Percentiles rank a stretch among this genome's conserved stretches.
phyloP scores from a whole-genome alignment of 1,284 basidiomycete species.

The Austroboletus novae-zelandiae region DNA sequence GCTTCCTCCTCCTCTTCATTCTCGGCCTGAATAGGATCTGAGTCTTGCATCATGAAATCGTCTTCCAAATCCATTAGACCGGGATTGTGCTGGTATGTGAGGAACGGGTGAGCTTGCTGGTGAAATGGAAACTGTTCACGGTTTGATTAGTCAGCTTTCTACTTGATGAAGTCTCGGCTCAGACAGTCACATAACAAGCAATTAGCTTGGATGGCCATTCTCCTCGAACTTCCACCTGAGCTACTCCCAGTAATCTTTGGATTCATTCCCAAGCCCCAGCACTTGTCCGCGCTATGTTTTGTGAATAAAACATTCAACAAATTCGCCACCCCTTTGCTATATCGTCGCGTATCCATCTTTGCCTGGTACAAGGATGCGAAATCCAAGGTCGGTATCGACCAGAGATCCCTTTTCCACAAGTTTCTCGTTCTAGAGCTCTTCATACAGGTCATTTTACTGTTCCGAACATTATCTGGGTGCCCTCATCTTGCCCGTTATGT shows the following conservation, averaged over 20 bases:
- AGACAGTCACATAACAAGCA: no score
- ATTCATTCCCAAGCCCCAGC: conserved; percentile 48
- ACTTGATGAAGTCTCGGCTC: no score
- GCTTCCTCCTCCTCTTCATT: conserved; percentile 39
- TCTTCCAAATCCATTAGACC: conserved; percentile 46
- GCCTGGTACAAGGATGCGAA: conserved; percentile 67
- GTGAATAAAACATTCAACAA: conserved; percentile 53
- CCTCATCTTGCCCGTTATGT: conserved; percentile 55
- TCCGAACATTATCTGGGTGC: conserved; percentile 46
- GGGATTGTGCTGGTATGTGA: conserved; percentile 30
- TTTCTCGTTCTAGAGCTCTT: not conserved
- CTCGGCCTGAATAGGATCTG: conserved; percentile 35
- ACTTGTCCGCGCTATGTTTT: conserved; percentile 50
- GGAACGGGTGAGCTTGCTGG: not conserved
- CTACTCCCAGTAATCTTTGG: conserved; percentile 53
- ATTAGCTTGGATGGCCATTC: no score
- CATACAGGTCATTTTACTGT: conserved; percentile 49
- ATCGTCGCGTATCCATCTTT: conserved; percentile 55
- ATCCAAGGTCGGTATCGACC: conserved; percentile 41
- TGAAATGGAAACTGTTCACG: not conserved
- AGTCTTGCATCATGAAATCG: conserved; percentile 39
- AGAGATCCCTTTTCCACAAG: not conserved
- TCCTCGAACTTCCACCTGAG: conserved; percentile 53
- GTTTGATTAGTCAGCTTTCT: conserved; percentile 26
- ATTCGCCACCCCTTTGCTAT: conserved; percentile 50